phyloP scores from a whole-genome alignment of 1,284 basidiomycete species.

The Puccinia hordei region DNA sequence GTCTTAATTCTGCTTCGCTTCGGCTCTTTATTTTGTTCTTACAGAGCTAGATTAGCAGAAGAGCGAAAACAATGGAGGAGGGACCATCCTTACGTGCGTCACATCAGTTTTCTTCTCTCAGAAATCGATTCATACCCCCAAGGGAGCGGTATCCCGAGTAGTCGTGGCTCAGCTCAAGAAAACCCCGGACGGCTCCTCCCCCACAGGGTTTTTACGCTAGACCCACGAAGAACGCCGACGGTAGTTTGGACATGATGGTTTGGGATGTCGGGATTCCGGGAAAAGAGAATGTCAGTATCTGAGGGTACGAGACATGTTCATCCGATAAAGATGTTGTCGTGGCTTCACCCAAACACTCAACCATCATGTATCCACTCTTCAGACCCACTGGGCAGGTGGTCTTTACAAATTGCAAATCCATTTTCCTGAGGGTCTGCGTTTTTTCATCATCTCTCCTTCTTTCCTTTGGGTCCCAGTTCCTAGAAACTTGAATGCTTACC shows the following conservation, averaged over 20 bases:
- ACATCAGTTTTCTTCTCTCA: neutral
- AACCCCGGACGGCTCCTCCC: neutral
- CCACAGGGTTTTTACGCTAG: constrained; percentile 91
- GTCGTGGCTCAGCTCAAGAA: neutral
- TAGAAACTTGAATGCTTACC: neutral
- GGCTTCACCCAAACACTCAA: neutral
- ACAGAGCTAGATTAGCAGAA: constrained; percentile 70
- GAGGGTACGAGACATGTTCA: neutral
- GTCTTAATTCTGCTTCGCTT: neutral
- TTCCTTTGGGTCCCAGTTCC: neutral
- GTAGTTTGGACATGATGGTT: constrained; percentile 91
- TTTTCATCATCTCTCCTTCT: neutral
- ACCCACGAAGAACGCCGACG: constrained; percentile 83
- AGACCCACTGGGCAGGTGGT: constrained; percentile 97
- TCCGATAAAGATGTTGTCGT: neutral
- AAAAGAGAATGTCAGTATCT: constrained; percentile 58
- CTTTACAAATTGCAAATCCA: constrained; percentile 89
- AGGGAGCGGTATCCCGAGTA: too few species aligned
- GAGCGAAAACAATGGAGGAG: constrained; percentile 99
- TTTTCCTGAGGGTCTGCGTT: constrained; percentile 71
- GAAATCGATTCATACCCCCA: neutral
- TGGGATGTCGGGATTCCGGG: constrained; percentile 83
- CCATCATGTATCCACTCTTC: neutral
- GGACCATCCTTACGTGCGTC: constrained; percentile 94
- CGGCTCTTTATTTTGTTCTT: neutral